Evolutionary conservation across 305 asterid genomes (phyloP).

Genomic region (Fraxinus velutina): DNA sequence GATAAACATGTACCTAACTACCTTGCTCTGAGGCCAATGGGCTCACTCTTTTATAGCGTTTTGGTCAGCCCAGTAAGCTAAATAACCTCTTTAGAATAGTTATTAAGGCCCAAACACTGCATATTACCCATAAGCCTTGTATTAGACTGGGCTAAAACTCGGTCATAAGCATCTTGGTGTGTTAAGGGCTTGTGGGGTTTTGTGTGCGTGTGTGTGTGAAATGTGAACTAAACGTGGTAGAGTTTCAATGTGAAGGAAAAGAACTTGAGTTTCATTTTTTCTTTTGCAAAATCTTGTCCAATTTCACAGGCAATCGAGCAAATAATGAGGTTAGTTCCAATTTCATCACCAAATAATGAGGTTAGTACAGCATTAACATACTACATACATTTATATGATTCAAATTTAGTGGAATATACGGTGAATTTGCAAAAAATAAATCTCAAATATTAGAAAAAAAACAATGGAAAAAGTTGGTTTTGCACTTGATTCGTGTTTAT

Average conservation of each 20-base stretch:
- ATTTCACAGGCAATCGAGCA: neutral
- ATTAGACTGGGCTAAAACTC: neutral
- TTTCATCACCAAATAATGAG: neutral
- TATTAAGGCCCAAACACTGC: neutral
- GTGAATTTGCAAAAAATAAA: neutral
- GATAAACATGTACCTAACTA: neutral
- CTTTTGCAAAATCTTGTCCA: neutral
- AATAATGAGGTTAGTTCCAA: neutral
- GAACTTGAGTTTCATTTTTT: neutral
- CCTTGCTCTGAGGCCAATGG: neutral
- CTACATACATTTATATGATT: neutral
- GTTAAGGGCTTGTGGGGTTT: neutral
- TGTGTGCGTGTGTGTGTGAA: neutral
- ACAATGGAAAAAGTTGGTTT: neutral
- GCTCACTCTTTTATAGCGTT: neutral
- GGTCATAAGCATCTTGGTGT: neutral
- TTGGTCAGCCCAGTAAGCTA: neutral
- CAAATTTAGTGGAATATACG: neutral
- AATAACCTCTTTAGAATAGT: neutral
- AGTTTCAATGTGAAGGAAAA: neutral
- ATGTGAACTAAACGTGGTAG: neutral
- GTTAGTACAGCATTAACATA: neutral
- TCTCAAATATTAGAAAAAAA: neutral
- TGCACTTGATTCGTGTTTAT: neutral
- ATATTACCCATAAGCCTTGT: neutral